Base-by-base conservation (phyloP, 2,329 filamentous ascomycete species). In the Waltergamsia citrina region DNA sequence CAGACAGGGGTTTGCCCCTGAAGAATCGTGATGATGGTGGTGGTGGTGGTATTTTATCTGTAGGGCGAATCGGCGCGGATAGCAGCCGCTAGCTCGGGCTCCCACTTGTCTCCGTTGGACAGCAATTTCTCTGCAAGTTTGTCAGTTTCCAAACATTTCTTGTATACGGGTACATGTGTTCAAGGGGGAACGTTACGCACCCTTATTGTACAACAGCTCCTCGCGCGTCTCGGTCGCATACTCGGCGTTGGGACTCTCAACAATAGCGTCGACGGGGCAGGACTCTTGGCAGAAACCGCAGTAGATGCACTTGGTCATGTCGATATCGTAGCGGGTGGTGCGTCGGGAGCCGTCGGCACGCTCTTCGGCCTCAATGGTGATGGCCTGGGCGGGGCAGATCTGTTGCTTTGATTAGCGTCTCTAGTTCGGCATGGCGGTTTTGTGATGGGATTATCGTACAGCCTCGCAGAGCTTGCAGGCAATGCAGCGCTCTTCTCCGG, bases 221-320 rank as follows among this genome's bases (percentile, higher is more conserved):
- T 98, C 90, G 56, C 90, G 78, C 43, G 73, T 77, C 64, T 76
- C 73, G 25, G 73, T 77, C 27, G 71, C 65, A 48, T 78, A 77
- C 55, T 78, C 73, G 47, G 72, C 71, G 47, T 77, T 77, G 45
- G 73, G 73, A 32, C 67, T 72, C 59, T 77, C 73, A 36, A 78
- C 73, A 46, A 75, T 98, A 39, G 92, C 92, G 64, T 98, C 92
- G 36, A 98, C 92, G 29, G 92, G 92, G 67, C 92, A 98, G 45
- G 85, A 94, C 71, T 98, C 92, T 69, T 95, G 90, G 76, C 92
- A 96, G 69, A 94, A 93, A 33, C 92, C 92, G 61, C 92, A 96
- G 78, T 96, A 98, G 64, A 98, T 98, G 69, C 92, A 98, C 74
- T 98, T 98, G 54, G 92, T 96, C 92, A 98, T 98, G 66, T 98